These are phyloP conservation scores for Globisporangium megalacanthum DNA, from an alignment of 352 stramenopile species.

Conservation along the genomic window DNA sequence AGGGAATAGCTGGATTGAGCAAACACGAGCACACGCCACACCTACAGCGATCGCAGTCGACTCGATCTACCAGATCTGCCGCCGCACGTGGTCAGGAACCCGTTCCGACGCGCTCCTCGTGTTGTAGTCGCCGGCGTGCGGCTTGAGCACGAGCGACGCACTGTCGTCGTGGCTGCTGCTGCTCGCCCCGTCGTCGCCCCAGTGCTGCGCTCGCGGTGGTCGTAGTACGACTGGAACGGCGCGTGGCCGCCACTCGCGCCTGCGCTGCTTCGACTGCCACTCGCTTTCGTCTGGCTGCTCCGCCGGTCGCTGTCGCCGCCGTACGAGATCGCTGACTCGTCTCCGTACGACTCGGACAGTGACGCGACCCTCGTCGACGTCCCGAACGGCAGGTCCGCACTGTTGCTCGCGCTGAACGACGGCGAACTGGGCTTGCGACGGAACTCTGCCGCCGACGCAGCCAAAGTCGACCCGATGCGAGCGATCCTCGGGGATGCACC, in stretches of 20 bases:
- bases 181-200: slow-evolving; percentile 1
- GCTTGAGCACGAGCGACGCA: slow-evolving; percentile 1
- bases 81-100: too few relatives aligned
- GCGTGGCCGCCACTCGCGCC: slow-evolving; percentile 8
- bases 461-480: too few relatives aligned
- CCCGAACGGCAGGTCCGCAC: background rate
- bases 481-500: background rate
- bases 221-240: slow-evolving; percentile 19
- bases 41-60: too few relatives aligned
- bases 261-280: background rate
- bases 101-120: too few relatives aligned
- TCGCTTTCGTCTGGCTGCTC: slow-evolving; percentile 14
- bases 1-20: too few relatives aligned
- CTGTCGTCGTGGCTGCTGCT: slow-evolving; percentile 8
- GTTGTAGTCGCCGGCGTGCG: slow-evolving; percentile 21
- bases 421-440: slow-evolving; percentile 9
- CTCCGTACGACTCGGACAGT: slow-evolving; percentile 4
- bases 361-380: slow-evolving; percentile 11
- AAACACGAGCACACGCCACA: too few relatives aligned
- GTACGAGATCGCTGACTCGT: slow-evolving; percentile 15
- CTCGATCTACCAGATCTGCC: too few relatives aligned
- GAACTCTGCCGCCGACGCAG: background rate
- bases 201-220: slow-evolving; percentile 15
- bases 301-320: slow-evolving; percentile 11
- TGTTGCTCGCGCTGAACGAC: slow-evolving; percentile 12